Conservation (phyloP, 768 basidiomycete genomes). For the Phaeotremella skinneri region DNA sequence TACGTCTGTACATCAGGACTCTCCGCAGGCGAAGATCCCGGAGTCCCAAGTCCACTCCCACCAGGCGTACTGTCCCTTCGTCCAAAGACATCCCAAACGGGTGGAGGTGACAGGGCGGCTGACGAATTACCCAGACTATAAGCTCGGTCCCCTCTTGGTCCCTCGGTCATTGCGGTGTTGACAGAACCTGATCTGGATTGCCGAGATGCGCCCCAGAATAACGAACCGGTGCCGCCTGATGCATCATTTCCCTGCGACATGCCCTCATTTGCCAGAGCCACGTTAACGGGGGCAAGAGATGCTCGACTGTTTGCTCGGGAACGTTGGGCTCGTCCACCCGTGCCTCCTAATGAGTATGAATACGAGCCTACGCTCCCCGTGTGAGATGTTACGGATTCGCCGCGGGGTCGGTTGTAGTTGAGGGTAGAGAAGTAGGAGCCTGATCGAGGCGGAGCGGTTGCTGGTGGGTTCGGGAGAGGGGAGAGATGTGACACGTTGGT, state of each 20-base stretch:
- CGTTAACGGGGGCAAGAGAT: background rate
- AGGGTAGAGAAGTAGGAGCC: background rate
- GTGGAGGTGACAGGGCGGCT: background rate
- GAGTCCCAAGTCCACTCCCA: too few species aligned
- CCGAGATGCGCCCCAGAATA: background rate
- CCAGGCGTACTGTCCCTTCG: conserved; percentile 9
- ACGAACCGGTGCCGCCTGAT: background rate
- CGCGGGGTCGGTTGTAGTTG: conserved; percentile 1
- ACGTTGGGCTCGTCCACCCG: conserved; percentile 50
- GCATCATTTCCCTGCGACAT: background rate
- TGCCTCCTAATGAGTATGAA: conserved; percentile 49
- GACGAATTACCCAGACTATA: background rate
- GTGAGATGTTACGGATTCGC: conserved; percentile 8
- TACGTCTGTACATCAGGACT: background rate
- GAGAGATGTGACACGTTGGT: conserved; percentile 29
- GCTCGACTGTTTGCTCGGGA: conserved; percentile 5
- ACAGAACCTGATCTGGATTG: background rate
- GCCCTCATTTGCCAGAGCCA: background rate
- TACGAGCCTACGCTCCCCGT: conserved; percentile 13
- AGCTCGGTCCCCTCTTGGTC: background rate
- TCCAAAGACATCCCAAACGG: conserved; percentile 34
- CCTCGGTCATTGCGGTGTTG: background rate
- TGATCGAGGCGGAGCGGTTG: background rate
- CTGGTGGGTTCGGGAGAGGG: conserved; percentile 12
- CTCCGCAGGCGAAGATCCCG: too few species aligned